Evolutionary conservation across 345 rosid species (phyloP), one percentile per base, ranked within the genome.

Genomic region (Bruguiera parviflora): DNA sequence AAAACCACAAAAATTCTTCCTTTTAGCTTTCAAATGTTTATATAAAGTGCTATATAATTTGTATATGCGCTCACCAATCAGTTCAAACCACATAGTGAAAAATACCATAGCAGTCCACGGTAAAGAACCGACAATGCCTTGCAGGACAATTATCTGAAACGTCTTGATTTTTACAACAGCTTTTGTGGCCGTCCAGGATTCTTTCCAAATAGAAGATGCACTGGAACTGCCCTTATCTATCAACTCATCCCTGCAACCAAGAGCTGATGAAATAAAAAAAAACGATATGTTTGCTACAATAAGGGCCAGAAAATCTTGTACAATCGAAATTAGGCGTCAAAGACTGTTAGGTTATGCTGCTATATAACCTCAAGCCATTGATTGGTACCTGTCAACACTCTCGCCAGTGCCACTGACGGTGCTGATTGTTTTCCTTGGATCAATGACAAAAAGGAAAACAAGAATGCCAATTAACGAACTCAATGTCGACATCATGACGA

Each of bases 61-160:
- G 61, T n/a, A 68, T 0, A 2, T 53, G 46, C 37, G 11, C 82
- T 84, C 63, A 87, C 97, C 97, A 10, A 95, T 90, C 67, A 95
- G 84, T 76, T 92, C 96, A 73, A 95, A 92, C 99, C 97, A 92
- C 96, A 95, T 88, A 5, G 99, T 88, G 65, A 95, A 86, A 81
- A 95, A 92, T 47, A 95, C 97, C 97, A 92, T 86, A 9, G 96
- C 97, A 6, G 99, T 95, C 97, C 99, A 95, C 7, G 97, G 96
- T 18, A 92, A 75, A 16, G 96, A 85, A 66, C 99, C 97, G 24
- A 95, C 82, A 56, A 90, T 76, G n/a, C 97, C 97, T 76, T 95
- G 96, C 81, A 87, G 56, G 63, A 95, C 96, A 65, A 92, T 95
- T 56, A 92, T 70, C 79, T 92, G 97, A 75, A 95, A 92, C 18